Evolutionary conservation across 164 flowering plant species (phyloP).

Genomic region (Nelumbo lutea): DNA sequence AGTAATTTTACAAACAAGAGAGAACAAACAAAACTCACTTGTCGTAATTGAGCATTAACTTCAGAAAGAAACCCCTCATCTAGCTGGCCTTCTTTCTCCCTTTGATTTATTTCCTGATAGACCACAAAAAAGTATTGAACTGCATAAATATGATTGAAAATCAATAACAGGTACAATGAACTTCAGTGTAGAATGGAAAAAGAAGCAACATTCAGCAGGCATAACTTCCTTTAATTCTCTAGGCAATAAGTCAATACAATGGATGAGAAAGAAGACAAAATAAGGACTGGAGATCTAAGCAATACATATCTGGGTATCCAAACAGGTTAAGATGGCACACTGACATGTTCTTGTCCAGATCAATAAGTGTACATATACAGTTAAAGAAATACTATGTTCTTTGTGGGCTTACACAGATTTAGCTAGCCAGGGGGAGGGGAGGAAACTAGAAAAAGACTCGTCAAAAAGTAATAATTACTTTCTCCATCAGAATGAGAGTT

Average conservation of each 20-base stretch:
- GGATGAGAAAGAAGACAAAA: background rate
- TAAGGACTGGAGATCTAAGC: background rate
- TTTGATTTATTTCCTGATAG: conserved; percentile 60
- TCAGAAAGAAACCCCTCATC: conserved; percentile 94
- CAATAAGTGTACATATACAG: background rate
- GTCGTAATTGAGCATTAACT: conserved; percentile 85
- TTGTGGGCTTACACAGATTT: background rate
- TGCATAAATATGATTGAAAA: background rate
- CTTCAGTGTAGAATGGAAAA: background rate
- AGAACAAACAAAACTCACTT: conserved; percentile 41
- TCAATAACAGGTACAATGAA: background rate
- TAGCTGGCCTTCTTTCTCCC: conserved; percentile 83
- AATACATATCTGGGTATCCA: too few species aligned
- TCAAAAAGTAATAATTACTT: conserved; percentile 33
- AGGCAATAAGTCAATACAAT: background rate
- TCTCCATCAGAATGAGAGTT: conserved; percentile 71
- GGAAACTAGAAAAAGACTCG: background rate
- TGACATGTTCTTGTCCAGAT: background rate
- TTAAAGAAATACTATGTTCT: background rate
- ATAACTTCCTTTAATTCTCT: background rate
- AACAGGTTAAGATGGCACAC: background rate
- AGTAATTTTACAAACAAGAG: background rate
- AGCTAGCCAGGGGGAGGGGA: too few species aligned
- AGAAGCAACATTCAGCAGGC: background rate
- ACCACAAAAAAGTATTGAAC: conserved; percentile 1